Evolutionary conservation across 805 yeast genomes (phyloP).

Genomic region (Priceomyces carsonii): DNA sequence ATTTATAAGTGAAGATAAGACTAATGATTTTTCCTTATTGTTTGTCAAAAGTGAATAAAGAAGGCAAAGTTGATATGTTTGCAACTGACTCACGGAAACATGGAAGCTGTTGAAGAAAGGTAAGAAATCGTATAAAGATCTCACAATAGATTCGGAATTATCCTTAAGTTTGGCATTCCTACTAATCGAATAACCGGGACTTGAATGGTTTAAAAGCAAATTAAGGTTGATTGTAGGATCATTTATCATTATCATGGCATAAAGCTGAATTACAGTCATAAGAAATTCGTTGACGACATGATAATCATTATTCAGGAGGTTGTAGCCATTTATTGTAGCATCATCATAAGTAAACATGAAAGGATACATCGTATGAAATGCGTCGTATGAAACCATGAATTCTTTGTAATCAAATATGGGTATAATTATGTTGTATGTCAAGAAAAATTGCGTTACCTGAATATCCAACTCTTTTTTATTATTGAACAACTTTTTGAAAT

Average conservation of each 20-base stretch:
- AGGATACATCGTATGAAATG: constrained; percentile 49
- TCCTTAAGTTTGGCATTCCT: constrained; percentile 22
- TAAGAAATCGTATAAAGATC: constrained; percentile 44
- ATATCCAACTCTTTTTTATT: constrained; percentile 45
- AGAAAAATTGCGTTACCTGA: constrained; percentile 49
- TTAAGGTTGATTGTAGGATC: constrained; percentile 46
- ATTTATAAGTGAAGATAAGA: constrained; percentile 39
- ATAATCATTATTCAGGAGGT: constrained; percentile 46
- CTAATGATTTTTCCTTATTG: constrained; percentile 41
- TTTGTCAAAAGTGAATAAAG: constrained; percentile 48
- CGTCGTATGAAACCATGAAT: constrained; percentile 53
- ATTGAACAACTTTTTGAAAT: constrained; percentile 40
- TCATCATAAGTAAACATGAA: constrained; percentile 48
- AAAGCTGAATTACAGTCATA: constrained; percentile 48
- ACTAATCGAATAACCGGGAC: constrained; percentile 27
- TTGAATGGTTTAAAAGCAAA: constrained; percentile 36
- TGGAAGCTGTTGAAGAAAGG: constrained; percentile 51
- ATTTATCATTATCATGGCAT: constrained; percentile 54
- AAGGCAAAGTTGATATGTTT: constrained; percentile 49
- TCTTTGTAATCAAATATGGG: constrained; percentile 56
- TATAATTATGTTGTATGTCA: constrained; percentile 52
- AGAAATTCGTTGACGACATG: constrained; percentile 42
- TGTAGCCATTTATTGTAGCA: constrained; percentile 48
- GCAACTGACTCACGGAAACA: constrained; percentile 48
- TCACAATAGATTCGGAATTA: constrained; percentile 29